Percentiles rank a stretch among this genome's conserved stretches.
These are phyloP conservation scores for Ogataea nakhonphanomensis DNA, from an alignment of 805 yeast species.

Conservation along the genomic window DNA sequence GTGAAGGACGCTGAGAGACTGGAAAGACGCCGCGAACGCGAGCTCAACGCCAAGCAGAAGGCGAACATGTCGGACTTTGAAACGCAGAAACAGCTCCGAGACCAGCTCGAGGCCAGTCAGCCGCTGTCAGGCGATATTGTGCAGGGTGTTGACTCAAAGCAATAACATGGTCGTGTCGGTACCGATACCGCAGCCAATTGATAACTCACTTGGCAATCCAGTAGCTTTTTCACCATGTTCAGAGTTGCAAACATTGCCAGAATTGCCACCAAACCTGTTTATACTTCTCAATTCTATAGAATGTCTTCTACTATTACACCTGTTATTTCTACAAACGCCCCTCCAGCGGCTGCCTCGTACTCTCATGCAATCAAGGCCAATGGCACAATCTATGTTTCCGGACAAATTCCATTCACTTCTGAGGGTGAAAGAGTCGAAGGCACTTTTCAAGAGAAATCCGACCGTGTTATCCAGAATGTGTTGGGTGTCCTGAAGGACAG, in stretches of 20 bases:
- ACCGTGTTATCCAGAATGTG: slow-evolving; percentile 67
- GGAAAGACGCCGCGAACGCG: slow-evolving; percentile 39
- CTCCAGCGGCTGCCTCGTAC: slow-evolving; percentile 96
- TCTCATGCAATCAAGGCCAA: slow-evolving; percentile 94
- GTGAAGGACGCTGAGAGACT: slow-evolving; percentile 74
- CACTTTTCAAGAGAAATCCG: slow-evolving; percentile 71
- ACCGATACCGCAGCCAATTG: slow-evolving; percentile 1
- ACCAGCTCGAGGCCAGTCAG: slow-evolving; percentile 55
- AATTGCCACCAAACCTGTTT: slow-evolving; percentile 8
- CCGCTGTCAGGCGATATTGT: slow-evolving; percentile 56
- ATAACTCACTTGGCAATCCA: background rate
- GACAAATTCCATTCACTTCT: slow-evolving; percentile 89
- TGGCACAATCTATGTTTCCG: slow-evolving; percentile 87
- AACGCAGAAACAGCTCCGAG: slow-evolving; percentile 56
- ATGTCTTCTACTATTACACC: slow-evolving; percentile 38
- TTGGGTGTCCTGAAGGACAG: slow-evolving; percentile 75
- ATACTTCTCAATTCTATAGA: slow-evolving; percentile 22
- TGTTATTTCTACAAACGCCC: slow-evolving; percentile 71
- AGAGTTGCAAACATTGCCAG: slow-evolving; percentile 5
- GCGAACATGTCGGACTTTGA: slow-evolving; percentile 66
- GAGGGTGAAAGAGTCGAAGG: slow-evolving; percentile 79
- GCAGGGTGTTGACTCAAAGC: slow-evolving; percentile 36
- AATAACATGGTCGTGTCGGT: slow-evolving; percentile 5
- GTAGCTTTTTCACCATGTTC: slow-evolving; percentile 4
- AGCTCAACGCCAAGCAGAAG: slow-evolving; percentile 36